These are phyloP conservation scores for Cercophora sp. DNA, from an alignment of 495 filamentous ascomycete genomes.

Conservation along the genomic window DNA sequence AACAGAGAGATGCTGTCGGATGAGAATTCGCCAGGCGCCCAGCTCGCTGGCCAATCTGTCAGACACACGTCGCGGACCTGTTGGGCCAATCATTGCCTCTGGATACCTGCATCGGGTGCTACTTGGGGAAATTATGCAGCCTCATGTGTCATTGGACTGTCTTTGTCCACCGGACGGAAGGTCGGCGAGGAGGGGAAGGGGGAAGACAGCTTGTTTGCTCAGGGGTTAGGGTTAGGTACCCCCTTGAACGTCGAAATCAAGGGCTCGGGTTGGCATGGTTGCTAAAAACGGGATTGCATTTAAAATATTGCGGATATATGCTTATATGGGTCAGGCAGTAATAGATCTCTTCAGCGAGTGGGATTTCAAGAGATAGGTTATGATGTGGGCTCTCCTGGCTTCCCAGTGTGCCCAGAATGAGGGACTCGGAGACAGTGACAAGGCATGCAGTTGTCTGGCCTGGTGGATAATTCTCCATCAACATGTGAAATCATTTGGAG, in stretches of 20 bases:
- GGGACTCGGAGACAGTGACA: background rate
- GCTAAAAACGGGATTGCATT: background rate
- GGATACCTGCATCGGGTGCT: background rate
- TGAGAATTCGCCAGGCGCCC: background rate
- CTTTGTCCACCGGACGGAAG: background rate
- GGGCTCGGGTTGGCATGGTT: no score
- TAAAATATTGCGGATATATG: background rate
- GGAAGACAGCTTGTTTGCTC: background rate
- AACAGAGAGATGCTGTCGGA: background rate
- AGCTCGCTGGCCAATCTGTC: background rate
- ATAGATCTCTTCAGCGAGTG: background rate
- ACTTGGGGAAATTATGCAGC: background rate
- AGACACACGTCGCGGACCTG: background rate
- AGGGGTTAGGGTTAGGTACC: background rate
- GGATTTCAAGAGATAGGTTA: background rate
- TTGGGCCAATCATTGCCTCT: background rate
- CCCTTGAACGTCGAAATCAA: background rate
- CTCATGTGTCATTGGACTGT: background rate
- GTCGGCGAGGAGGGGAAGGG: background rate
- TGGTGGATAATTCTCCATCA: background rate
- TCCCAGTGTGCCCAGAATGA: background rate
- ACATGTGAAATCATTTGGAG: background rate
- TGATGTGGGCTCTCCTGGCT: background rate
- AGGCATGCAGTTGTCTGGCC: background rate
- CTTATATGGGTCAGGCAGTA: background rate